Conservation (phyloP, 106 monocot species). For the Phalaenopsis aphrodite region DNA sequence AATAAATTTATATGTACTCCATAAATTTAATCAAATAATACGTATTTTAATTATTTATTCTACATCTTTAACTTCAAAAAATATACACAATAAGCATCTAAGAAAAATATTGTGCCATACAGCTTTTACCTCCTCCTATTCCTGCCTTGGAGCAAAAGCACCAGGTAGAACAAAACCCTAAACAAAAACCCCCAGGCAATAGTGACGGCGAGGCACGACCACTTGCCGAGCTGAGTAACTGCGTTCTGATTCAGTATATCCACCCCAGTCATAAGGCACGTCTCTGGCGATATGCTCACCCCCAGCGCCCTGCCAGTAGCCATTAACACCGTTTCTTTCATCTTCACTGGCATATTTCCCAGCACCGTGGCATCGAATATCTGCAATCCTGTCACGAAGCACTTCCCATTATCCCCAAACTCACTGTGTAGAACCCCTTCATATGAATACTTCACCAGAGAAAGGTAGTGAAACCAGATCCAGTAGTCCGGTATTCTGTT, state of each 20-base stretch:
- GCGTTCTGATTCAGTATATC: conserved; percentile 27
- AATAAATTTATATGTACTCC: too few relatives aligned
- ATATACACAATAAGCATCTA: too few relatives aligned
- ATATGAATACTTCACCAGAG: conserved; percentile 77
- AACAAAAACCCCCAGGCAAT: conserved; percentile 37
- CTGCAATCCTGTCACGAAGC: conserved; percentile 46
- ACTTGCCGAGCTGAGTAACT: conserved; percentile 25
- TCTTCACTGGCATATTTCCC: conserved; percentile 14
- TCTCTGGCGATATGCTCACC: conserved; percentile 3
- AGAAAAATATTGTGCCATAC: background rate
- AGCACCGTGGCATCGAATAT: conserved; percentile 64
- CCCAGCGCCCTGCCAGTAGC: conserved; percentile 19
- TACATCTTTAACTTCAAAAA: too few relatives aligned
- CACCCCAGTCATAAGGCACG: conserved; percentile 24
- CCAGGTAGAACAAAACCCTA: conserved; percentile 29
- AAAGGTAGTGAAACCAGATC: conserved; percentile 89
- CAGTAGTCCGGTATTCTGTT: conserved; percentile 65
- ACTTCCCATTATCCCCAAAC: conserved; percentile 37
- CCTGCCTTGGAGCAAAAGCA: conserved; percentile 21
- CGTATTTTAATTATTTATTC: too few relatives aligned
- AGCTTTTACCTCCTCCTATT: conserved; percentile 17
- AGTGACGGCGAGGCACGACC: conserved; percentile 20
- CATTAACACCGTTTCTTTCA: conserved; percentile 19
- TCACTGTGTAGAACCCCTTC: conserved; percentile 74
- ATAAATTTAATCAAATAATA: too few relatives aligned